These are phyloP conservation scores for Aphanomyces stellatus DNA, from an alignment of 352 stramenopile genomes.

Conservation along the genomic window DNA sequence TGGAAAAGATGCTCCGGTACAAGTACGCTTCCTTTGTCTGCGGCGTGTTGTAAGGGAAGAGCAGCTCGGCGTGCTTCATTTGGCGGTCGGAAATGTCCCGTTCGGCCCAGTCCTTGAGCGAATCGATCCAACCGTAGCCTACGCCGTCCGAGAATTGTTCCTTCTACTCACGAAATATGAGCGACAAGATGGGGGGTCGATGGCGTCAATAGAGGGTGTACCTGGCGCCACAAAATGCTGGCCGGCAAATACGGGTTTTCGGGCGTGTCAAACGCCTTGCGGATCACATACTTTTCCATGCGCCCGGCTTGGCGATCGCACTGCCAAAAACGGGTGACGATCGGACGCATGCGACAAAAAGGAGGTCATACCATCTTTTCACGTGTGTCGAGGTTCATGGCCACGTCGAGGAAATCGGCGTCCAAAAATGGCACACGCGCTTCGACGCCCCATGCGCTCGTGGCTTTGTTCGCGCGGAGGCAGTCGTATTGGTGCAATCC, in stretches of 20 bases:
- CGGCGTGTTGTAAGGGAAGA: constrained; percentile 98
- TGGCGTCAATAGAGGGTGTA: too few species aligned
- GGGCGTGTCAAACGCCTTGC: constrained; percentile 97
- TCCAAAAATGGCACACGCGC: constrained; percentile 98
- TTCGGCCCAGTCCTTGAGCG: constrained; percentile 93
- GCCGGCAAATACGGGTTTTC: constrained; percentile 96
- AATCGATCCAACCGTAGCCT: constrained; percentile 98
- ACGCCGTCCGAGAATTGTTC: constrained; percentile 99
- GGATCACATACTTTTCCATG: constrained; percentile 99
- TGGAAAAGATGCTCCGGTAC: constrained; percentile 96
- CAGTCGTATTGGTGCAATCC: constrained; percentile 98
- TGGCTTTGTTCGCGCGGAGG: constrained; percentile 98
- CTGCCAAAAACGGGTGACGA: not conserved
- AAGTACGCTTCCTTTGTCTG: constrained; percentile 96
- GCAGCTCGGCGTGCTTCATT: constrained; percentile 89
- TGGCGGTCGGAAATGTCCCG: constrained; percentile 92
- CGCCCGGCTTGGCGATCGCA: constrained; percentile 68
- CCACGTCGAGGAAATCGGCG: constrained; percentile 95
- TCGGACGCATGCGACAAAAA: not conserved
- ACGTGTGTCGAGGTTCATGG: constrained; percentile 96
- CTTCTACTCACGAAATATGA: constrained; percentile 53
- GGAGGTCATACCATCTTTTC: constrained; percentile 98
- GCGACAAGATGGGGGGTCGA: too few species aligned
- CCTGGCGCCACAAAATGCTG: constrained; percentile 97
- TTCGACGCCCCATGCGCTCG: constrained; percentile 97